These are phyloP conservation scores for Starmerella tilneyi DNA, from an alignment of 805 yeast genomes.

Conservation along the genomic window DNA sequence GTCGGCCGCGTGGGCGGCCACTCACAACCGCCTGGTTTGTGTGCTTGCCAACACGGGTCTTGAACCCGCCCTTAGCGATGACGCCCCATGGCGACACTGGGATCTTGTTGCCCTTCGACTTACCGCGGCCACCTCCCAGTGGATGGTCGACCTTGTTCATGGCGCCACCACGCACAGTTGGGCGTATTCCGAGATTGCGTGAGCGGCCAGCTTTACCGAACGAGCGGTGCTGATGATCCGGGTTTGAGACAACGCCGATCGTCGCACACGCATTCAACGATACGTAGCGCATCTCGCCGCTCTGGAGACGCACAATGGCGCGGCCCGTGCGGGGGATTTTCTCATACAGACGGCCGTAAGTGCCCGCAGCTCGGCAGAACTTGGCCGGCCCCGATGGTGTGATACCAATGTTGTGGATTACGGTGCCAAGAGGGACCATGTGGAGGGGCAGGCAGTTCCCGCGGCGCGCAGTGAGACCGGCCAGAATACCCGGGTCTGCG, in stretches of 20 bases:
- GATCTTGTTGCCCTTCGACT: conserved; percentile 87
- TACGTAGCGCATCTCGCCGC: conserved; percentile 91
- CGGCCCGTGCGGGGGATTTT: conserved; percentile 59
- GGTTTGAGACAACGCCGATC: conserved; percentile 82
- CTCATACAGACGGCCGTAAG: conserved; percentile 78
- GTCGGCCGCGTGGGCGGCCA: conserved; percentile 77
- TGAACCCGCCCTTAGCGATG: conserved; percentile 79
- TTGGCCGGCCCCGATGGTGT: conserved; percentile 69
- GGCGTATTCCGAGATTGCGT: conserved; percentile 86
- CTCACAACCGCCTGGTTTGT: conserved; percentile 74
- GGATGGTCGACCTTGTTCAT: conserved; percentile 98
- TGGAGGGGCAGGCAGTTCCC: conserved; percentile 90
- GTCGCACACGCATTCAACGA: conserved; percentile 84
- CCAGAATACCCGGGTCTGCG: conserved; percentile 81
- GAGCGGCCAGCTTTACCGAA: conserved; percentile 96
- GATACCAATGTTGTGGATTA: conserved; percentile 79
- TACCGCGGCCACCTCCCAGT: conserved; percentile 99
- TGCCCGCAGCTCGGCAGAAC: conserved; percentile 88
- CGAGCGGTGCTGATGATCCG: conserved; percentile 78
- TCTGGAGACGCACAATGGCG: conserved; percentile 72
- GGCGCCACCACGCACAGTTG: conserved; percentile 94
- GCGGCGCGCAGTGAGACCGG: conserved; percentile 75
- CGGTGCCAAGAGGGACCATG: conserved; percentile 91
- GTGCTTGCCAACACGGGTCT: conserved; percentile 85
- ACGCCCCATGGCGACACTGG: conserved; percentile 97